phyloP scores from a whole-genome alignment of 371 early-diverging fungal genomes.

The Mucor indicus region DNA sequence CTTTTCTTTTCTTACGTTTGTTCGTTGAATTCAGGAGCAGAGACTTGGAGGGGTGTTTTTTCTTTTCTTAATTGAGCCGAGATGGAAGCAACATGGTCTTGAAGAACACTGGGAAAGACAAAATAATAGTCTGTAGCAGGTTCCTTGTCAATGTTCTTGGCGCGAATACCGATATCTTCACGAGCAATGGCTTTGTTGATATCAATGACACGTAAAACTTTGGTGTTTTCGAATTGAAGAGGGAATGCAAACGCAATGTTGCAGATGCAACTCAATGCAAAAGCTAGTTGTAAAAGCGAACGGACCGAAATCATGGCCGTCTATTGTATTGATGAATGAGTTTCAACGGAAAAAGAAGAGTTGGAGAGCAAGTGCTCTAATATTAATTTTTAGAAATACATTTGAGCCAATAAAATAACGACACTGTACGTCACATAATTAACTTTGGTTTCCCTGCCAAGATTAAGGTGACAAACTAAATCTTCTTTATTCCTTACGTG shows the following conservation, averaged over 20 bases:
- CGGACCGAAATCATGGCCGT: constrained; percentile 16
- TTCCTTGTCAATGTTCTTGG: constrained; percentile 46
- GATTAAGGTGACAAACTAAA: too few relatives aligned
- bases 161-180: constrained; percentile 58
- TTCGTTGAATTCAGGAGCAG: constrained; percentile 25
- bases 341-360: too few relatives aligned
- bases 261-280: constrained; percentile 7
- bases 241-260: constrained; percentile 26
- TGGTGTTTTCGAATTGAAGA: constrained; percentile 51
- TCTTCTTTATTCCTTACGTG: too few relatives aligned
- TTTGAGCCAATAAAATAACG: constrained; percentile 9
- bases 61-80: constrained; percentile 53
- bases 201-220: constrained; percentile 65
- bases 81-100: constrained; percentile 41
- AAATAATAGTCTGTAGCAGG: constrained; percentile 55
- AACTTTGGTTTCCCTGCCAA: too few relatives aligned
- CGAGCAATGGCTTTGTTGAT: constrained; percentile 59
- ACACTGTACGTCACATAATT: constrained; percentile 1
- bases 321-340: background rate
- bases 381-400: background rate
- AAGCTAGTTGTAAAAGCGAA: constrained; percentile 8
- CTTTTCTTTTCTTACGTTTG: constrained; percentile 27
- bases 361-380: background rate
- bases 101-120: constrained; percentile 35
- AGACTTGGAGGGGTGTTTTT: constrained; percentile 37